A percentile compares a stretch with the other conserved stretches of the same genome.
phyloP scores from a whole-genome alignment of 1,139 yeast genomes.

The Yamadazyma oceani region DNA sequence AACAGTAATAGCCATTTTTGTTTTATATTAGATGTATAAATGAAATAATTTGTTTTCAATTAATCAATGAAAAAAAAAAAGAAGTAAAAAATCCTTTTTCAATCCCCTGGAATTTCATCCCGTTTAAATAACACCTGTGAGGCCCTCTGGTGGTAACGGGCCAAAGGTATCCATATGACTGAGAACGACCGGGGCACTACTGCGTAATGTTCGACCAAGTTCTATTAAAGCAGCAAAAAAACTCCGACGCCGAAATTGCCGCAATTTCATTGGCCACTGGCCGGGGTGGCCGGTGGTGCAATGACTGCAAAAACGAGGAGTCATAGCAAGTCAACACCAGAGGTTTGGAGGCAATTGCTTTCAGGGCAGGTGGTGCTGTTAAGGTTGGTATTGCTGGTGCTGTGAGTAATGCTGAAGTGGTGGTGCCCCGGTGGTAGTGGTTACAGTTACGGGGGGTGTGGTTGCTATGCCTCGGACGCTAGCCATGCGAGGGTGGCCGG shows the following conservation, averaged over 20 bases:
- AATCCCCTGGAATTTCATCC: neutral
- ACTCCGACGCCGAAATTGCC: slow-evolving; percentile 2
- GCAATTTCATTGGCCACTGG: too few relatives aligned
- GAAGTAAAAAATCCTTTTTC: neutral
- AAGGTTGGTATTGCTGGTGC: too few relatives aligned
- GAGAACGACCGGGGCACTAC: slow-evolving; percentile 2
- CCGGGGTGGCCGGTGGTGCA: too few relatives aligned
- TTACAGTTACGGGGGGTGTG: neutral
- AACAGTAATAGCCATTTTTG: slow-evolving; percentile 45
- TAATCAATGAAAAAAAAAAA: neutral
- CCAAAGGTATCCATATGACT: slow-evolving; percentile 19
- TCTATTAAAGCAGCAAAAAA: slow-evolving; percentile 1
- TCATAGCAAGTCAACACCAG: too few relatives aligned
- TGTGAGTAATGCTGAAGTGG: too few relatives aligned
- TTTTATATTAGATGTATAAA: slow-evolving; percentile 1
- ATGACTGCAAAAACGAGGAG: too few relatives aligned
- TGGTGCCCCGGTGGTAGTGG: too few relatives aligned
- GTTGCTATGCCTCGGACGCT: slow-evolving; percentile 1
- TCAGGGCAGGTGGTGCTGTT: too few relatives aligned
- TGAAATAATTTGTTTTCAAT: slow-evolving; percentile 1
- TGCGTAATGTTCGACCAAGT: too few relatives aligned
- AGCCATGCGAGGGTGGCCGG: neutral
- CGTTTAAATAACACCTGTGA: slow-evolving; percentile 7
- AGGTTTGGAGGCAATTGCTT: too few relatives aligned
- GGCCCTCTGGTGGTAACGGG: slow-evolving; percentile 14